phyloP scores from a whole-genome alignment of 169 alveolate genomes.

The Plasmodium gallinaceum region DNA sequence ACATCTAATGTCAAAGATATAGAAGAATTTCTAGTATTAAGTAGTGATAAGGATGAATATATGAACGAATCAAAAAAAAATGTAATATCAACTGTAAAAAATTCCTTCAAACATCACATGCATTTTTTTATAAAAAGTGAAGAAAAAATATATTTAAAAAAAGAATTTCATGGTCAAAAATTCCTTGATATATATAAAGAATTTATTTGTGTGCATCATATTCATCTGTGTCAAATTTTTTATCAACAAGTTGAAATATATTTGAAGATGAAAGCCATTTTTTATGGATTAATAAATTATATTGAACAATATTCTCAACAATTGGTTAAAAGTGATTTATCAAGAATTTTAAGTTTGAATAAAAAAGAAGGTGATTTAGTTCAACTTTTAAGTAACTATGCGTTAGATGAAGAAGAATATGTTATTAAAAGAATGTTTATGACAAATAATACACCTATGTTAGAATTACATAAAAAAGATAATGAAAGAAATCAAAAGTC shows the following conservation, averaged over 20 bases:
- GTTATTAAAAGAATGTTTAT: neutral
- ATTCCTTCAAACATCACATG: neutral
- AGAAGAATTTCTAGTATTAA: conserved; percentile 29
- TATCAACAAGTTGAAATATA: conserved; percentile 21
- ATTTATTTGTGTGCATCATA: neutral
- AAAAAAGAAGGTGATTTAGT: neutral
- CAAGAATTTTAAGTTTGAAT: neutral
- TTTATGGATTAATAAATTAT: neutral
- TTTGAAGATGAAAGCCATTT: neutral
- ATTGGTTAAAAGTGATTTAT: neutral
- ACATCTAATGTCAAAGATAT: conserved; percentile 3
- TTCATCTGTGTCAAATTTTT: conserved; percentile 44
- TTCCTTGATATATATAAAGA: conserved; percentile 20
- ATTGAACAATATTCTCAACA: conserved; percentile 7
- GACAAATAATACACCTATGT: no score
- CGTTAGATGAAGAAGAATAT: neutral
- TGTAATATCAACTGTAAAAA: neutral
- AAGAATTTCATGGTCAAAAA: neutral
- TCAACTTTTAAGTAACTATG: neutral
- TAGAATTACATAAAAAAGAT: neutral
- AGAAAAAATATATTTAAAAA: neutral
- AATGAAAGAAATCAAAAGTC: neutral
- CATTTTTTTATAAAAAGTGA: neutral
- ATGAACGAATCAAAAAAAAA: conserved; percentile 1
- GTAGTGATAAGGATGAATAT: conserved; percentile 7